Base-by-base conservation (phyloP, 345 rosid species). In the Eucalyptus erythrocorys region DNA sequence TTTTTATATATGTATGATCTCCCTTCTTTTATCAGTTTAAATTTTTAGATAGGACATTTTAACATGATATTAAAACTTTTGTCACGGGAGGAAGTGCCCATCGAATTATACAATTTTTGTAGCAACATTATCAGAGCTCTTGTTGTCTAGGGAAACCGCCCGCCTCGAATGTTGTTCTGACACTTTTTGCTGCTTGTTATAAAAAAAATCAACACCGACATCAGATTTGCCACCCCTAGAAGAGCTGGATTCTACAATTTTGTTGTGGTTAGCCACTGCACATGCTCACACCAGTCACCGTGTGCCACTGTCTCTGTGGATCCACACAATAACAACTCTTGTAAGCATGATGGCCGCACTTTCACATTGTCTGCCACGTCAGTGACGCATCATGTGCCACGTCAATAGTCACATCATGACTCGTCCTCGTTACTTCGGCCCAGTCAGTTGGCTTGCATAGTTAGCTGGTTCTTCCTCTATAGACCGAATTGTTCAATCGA, bases 31-130 rank as follows among this genome's bases (percentile, higher is more conserved):
- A 30, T 30, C 5, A 30, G 0, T 1, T 7, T 61, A 61, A 30
- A 14, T 0, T 27, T 30, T 61, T 61, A 5, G 3, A 30, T 61
- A 30, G 0, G 1, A 27, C 0, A 61, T 61, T 30, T n/a, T 61
- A 30, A 27, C 9, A 21, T 30, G 17, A 5, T 61, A 30, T 30
- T 3, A 61, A 3, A 30, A 3, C 34, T 61, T n/a, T 61, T 0
- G 34, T 30, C 12, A 27, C 2, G 14, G 30, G 17, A 61, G 17
- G 71, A 30, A 30, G 71, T 6, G 11, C 71, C 17, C 71, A 61
- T 61, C 5, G 12, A 55, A 21, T 55, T 55, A 55, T 55, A 8
- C 59, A 55, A 22, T 55, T 55, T 22, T 55, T 4, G 59, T 55
- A 21, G 27, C 59, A 55, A 22, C 11, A 22, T 55, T 30, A 30